Evolutionary conservation across 2,329 filamentous ascomycete species (phyloP), one percentile per base, ranked within the genome.

Genomic region (Ceratocystis diversiconidia): DNA sequence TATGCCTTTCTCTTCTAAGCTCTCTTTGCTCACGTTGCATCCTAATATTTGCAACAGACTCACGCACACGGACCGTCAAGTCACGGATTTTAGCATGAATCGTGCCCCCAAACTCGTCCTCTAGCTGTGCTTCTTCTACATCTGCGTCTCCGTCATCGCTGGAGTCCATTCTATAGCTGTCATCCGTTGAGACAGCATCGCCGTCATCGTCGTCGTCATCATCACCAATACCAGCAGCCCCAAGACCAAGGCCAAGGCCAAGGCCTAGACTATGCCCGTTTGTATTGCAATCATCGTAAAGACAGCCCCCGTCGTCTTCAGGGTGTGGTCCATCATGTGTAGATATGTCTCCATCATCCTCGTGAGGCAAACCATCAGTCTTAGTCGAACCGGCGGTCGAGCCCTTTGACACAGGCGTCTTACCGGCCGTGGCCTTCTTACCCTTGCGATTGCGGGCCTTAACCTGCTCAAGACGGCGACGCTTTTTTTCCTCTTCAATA

Each of bases 391-490:
- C 17, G 17, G 69, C 65, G 19, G 68, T 68, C 63, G 68, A 75
- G 64, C 72, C 76, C 73, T 85, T 85, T 1, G 76, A 36, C 10
- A 75, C n/a, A 79, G 75, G 66, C 74, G 94, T 95, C 55, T 59
- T 59, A 5, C 55, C 55, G 70, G 79, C 83, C 30, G 82, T 81
- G 10, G 25, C 50, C 77, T 96, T 96, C 79, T 89, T 95, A 62
- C 86, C 87, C 77, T 96, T 96, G 41, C 91, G 83, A 63, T 88
- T 88, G 77, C 95, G 96, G 78, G 91, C 89, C 78, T 96, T 95
- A 25, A 92, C 91, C 76, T 96, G 96, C 73, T 96, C 92, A 65
- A 96, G 76, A 41, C 95, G 77, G 61, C 92, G 81, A 68, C 87
- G 85, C 72, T 92, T 89, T 74, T 96, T 90, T n/a, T 89, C 90